Percentiles rank a stretch among this genome's conserved stretches.
phyloP scores from a whole-genome alignment of 768 basidiomycete genomes.

The Rhizopogon vulgaris region DNA sequence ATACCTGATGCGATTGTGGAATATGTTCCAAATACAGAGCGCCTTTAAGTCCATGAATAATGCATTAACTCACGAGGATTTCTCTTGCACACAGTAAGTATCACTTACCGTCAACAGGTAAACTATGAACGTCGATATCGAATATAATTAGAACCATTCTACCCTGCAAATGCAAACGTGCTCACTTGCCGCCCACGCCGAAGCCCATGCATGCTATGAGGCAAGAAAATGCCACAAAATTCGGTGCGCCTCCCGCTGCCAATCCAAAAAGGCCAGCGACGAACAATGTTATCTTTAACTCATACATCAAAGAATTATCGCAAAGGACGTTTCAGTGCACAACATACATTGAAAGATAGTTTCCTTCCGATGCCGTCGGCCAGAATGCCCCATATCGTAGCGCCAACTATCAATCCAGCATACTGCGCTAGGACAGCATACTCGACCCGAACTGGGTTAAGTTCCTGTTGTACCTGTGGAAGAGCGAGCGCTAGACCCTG shows the following conservation, averaged over 20 bases:
- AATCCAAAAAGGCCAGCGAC: conserved; percentile 44
- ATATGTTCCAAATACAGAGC: conserved; percentile 42
- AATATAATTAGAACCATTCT: conserved; percentile 14
- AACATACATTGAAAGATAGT: conserved; percentile 35
- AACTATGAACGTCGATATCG: conserved; percentile 15
- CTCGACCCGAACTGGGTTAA: conserved; percentile 37
- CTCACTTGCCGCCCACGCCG: conserved; percentile 48
- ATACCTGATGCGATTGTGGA: conserved; percentile 33
- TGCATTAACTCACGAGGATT: not conserved
- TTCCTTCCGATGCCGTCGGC: conserved; percentile 44
- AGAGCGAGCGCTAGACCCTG: conserved; percentile 43
- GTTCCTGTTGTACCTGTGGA: conserved; percentile 36
- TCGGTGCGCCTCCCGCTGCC: conserved; percentile 39
- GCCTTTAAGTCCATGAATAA: conserved; percentile 26
- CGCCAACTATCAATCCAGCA: conserved; percentile 44
- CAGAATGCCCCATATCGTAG: conserved; percentile 42
- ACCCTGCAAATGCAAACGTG: conserved; percentile 9
- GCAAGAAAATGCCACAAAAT: conserved; percentile 40
- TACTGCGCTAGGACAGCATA: conserved; percentile 43
- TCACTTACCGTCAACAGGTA: conserved; percentile 41
- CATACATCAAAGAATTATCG: not conserved
- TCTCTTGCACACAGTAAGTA: not conserved
- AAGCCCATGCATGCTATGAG: conserved; percentile 43
- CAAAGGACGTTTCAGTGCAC: not conserved
- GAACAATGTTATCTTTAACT: conserved; percentile 26